Evolutionary conservation across 2,329 filamentous ascomycete genomes (phyloP).

Genomic region (Purpureocillium takamizusanense): DNA sequence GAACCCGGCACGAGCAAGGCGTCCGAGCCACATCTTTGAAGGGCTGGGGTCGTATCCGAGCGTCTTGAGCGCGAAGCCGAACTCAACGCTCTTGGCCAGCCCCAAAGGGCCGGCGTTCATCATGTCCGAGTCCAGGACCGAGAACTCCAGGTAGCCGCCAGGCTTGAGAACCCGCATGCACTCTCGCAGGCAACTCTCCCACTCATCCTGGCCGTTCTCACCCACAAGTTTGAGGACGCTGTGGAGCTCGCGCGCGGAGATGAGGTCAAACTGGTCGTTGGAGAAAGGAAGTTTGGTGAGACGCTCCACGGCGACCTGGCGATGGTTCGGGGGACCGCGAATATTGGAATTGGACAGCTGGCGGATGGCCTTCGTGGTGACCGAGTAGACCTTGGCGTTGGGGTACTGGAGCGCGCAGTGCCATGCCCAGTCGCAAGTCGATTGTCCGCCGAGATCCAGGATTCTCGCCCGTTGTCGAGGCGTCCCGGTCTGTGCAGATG

Average conservation of each 20-base stretch:
- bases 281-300: constrained; percentile 79
- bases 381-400: constrained; percentile 79
- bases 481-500: constrained; percentile 31
- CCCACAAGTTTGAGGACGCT: constrained; percentile 67
- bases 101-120: constrained; percentile 73
- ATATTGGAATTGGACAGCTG: constrained; percentile 67
- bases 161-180: constrained; percentile 89
- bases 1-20: constrained; percentile 70
- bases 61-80: constrained; percentile 80
- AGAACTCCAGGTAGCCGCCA: constrained; percentile 86
- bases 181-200: constrained; percentile 75
- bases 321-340: constrained; percentile 79
- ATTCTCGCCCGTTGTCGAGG: constrained; percentile 53
- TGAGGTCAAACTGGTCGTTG: constrained; percentile 78
- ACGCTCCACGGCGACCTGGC: constrained; percentile 67
- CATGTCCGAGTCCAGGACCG: constrained; percentile 81
- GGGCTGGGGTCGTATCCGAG: constrained; percentile 83
- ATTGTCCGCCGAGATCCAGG: constrained; percentile 78
- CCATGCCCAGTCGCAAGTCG: constrained; percentile 93
- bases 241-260: constrained; percentile 83
- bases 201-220: constrained; percentile 70
- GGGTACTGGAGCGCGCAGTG: constrained; percentile 80
- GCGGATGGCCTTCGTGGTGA: constrained; percentile 63
- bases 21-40: constrained; percentile 69
- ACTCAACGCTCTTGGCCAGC: constrained; percentile 80